phyloP scores from a whole-genome alignment of 2,329 filamentous ascomycete species.

The Ascochyta lentis region DNA sequence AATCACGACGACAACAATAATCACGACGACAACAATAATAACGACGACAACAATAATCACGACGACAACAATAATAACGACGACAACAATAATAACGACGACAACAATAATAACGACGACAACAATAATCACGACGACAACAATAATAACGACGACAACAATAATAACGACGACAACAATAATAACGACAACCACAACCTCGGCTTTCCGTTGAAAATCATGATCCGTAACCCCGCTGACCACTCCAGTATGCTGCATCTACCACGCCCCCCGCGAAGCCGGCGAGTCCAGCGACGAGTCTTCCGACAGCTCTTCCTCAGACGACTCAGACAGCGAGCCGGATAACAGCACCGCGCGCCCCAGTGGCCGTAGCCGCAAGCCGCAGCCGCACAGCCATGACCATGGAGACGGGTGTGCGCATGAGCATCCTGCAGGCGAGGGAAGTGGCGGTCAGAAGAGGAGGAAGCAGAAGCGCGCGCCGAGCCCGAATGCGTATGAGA shows the following conservation, averaged over 20 bases:
- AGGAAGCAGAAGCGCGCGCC: conserved; percentile 58
- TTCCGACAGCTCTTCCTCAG: conserved; percentile 46
- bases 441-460: conserved; percentile 49
- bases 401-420: conserved; percentile 34
- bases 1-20: no score
- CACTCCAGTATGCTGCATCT: conserved; percentile 92
- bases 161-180: no score
- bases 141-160: no score
- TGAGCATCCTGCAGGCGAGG: conserved; percentile 49
- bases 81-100: no score
- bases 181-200: no score
- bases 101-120: no score
- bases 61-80: no score
- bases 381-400: conserved; percentile 36
- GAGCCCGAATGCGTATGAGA: conserved; percentile 84
- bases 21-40: no score
- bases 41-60: no score
- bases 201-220: no score
- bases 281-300: conserved; percentile 80
- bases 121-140: no score
- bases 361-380: conserved; percentile 28
- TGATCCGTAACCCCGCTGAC: neutral
- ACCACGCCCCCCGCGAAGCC: conserved; percentile 75
- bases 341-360: conserved; percentile 58
- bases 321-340: conserved; percentile 62